A percentile compares a stretch with the other conserved stretches of the same genome.
These are phyloP conservation scores for Naganishia kalamii DNA, from an alignment of 768 basidiomycete species.

Conservation along the genomic window DNA sequence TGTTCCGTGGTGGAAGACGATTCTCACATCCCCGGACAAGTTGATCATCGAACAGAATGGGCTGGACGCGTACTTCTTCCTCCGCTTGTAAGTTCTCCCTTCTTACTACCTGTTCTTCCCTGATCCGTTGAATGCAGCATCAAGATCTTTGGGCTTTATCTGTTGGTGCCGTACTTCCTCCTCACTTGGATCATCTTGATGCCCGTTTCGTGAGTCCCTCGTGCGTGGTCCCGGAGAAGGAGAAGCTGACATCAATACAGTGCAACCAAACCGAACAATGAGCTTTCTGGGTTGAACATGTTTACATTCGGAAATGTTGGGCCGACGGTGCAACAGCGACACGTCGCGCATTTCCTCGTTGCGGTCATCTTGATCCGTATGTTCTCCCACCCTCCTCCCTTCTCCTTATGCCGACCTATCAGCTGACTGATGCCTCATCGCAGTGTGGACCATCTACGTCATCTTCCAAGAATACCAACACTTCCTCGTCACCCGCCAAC, in stretches of 20 bases:
- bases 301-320: slow-evolving; percentile 47
- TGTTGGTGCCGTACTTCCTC: slow-evolving; percentile 45
- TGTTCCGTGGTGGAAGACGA: slow-evolving; percentile 36
- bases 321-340: slow-evolving; percentile 29
- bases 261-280: slow-evolving; percentile 35
- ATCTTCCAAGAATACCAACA: slow-evolving; percentile 44
- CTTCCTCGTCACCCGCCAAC: slow-evolving; percentile 42
- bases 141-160: slow-evolving; percentile 45
- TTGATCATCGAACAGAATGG: slow-evolving; percentile 43
- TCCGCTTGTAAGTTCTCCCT: slow-evolving; percentile 32
- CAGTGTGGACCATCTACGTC: slow-evolving; percentile 42
- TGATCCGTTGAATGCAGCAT: slow-evolving; percentile 16
- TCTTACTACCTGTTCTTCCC: background rate
- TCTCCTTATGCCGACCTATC: background rate
- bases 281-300: slow-evolving; percentile 38
- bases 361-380: slow-evolving; percentile 40
- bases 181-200: slow-evolving; percentile 43
- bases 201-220: slow-evolving; percentile 36
- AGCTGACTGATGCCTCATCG: background rate
- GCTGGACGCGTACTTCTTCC: slow-evolving; percentile 46
- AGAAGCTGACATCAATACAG: slow-evolving; percentile 9
- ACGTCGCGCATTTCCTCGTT: slow-evolving; percentile 44
- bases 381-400: background rate
- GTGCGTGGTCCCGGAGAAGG: background rate
- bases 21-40: slow-evolving; percentile 32